A percentile compares a stretch with the other conserved stretches of the same genome.
Evolutionary conservation across 345 rosid species (phyloP).

Genomic region (Heritiera fomes): DNA sequence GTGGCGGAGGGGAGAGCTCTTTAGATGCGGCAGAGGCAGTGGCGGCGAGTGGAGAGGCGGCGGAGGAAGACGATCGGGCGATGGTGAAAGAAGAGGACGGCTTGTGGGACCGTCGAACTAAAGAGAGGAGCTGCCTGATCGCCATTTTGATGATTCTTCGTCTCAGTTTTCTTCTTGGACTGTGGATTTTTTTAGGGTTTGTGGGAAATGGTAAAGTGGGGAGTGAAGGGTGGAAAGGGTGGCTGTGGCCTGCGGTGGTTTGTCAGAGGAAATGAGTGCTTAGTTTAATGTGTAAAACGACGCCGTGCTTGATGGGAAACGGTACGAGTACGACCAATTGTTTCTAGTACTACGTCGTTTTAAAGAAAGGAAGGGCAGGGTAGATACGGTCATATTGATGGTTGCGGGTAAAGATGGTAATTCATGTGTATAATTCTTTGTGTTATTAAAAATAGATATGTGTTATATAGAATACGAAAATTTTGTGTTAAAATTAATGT

Average conservation of each 20-base stretch:
- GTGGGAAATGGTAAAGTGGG: background rate
- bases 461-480: too few species aligned
- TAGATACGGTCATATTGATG: too few species aligned
- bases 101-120: constrained; percentile 59
- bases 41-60: constrained; percentile 39
- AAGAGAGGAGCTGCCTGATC: constrained; percentile 42
- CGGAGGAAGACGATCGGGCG: constrained; percentile 45
- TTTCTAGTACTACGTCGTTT: background rate
- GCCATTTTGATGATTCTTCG: constrained; percentile 41
- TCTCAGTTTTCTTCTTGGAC: background rate
- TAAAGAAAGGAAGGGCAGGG: background rate
- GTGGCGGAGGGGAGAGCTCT: constrained; percentile 55
- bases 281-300: background rate
- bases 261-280: background rate
- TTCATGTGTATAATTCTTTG: too few species aligned
- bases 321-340: background rate
- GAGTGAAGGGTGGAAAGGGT: background rate
- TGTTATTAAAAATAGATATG: too few species aligned
- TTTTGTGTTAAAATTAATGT: too few species aligned
- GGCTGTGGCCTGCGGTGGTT: background rate
- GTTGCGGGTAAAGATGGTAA: too few species aligned
- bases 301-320: background rate
- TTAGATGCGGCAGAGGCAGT: constrained; percentile 21
- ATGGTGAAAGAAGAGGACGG: constrained; percentile 30
- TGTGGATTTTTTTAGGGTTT: constrained; percentile 24